Percentiles rank a stretch among this genome's conserved stretches.
phyloP scores from a whole-genome alignment of 1,284 basidiomycete species.

The Boletus semigastroideus region DNA sequence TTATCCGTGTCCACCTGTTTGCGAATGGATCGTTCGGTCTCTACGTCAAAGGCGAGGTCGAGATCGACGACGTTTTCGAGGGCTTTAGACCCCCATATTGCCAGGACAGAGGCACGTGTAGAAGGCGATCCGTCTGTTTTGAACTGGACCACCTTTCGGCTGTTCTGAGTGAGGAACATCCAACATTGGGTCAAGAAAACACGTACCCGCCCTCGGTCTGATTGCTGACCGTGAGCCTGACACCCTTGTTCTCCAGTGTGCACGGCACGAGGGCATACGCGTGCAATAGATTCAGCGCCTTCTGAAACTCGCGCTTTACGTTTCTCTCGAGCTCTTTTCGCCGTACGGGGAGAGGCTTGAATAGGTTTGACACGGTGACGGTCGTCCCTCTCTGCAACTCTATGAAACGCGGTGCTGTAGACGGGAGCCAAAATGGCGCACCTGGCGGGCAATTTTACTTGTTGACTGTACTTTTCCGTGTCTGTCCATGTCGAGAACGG shows the following conservation, averaged over 20 bases:
- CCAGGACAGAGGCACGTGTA: slow-evolving; percentile 64
- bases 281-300: slow-evolving; percentile 78
- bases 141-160: slow-evolving; percentile 73
- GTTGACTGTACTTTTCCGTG: slow-evolving; percentile 56
- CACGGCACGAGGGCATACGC: slow-evolving; percentile 92
- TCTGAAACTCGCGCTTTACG: slow-evolving; percentile 87
- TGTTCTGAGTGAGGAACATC: slow-evolving; percentile 30
- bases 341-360: slow-evolving; percentile 84
- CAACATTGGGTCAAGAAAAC: not conserved
- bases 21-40: slow-evolving; percentile 53
- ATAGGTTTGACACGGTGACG: slow-evolving; percentile 72
- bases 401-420: not conserved
- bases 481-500: slow-evolving; percentile 69
- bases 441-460: slow-evolving; percentile 73
- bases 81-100: slow-evolving; percentile 85
- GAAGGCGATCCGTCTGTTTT: slow-evolving; percentile 69
- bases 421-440: slow-evolving; percentile 35
- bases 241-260: slow-evolving; percentile 52
- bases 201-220: slow-evolving; percentile 72
- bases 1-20: slow-evolving; percentile 20
- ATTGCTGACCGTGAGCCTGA: slow-evolving; percentile 79
- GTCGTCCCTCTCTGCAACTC: slow-evolving; percentile 80
- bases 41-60: slow-evolving; percentile 68
- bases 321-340: slow-evolving; percentile 92
- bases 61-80: slow-evolving; percentile 77